Evolutionary conservation across 225 moss, liverwort and hornwort species (phyloP).

Genomic region (Thuidium tamariscinum): DNA sequence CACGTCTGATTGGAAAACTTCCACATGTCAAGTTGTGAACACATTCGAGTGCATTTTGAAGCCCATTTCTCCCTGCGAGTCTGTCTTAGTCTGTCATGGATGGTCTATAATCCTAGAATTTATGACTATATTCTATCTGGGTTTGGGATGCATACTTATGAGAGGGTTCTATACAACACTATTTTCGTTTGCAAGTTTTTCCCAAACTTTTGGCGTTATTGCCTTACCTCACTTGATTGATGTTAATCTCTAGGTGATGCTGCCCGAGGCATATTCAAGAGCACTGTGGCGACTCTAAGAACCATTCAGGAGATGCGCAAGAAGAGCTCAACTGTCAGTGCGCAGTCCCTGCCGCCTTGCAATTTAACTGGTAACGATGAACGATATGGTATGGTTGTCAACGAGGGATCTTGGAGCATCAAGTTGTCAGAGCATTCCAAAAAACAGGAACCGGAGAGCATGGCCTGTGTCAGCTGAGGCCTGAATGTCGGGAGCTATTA

Average conservation of each 20-base stretch:
- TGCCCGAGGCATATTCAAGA: constrained; percentile 31
- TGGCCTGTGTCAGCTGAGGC: constrained; percentile 11
- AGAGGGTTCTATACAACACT: neutral
- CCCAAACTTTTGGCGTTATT: neutral
- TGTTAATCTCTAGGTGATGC: constrained; percentile 1
- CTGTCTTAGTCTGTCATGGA: neutral
- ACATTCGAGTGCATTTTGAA: neutral
- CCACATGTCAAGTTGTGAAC: neutral
- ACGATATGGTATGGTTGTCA: constrained; percentile 21
- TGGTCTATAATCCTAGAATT: neutral
- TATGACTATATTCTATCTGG: neutral
- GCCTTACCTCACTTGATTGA: neutral
- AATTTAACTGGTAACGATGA: constrained; percentile 29
- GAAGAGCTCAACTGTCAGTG: constrained; percentile 43
- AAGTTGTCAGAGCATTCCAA: neutral
- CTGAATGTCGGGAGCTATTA: neutral
- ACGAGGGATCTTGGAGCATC: constrained; percentile 1
- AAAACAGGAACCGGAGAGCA: constrained; percentile 2
- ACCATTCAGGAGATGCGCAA: constrained; percentile 52
- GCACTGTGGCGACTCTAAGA: constrained; percentile 31
- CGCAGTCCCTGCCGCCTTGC: constrained; percentile 46
- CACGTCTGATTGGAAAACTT: neutral
- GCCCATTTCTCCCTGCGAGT: neutral
- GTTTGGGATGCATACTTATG: neutral
- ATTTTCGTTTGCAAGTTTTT: neutral